phyloP scores from a whole-genome alignment of 163 green algal genomes.

The Scenedesmus sp. region DNA sequence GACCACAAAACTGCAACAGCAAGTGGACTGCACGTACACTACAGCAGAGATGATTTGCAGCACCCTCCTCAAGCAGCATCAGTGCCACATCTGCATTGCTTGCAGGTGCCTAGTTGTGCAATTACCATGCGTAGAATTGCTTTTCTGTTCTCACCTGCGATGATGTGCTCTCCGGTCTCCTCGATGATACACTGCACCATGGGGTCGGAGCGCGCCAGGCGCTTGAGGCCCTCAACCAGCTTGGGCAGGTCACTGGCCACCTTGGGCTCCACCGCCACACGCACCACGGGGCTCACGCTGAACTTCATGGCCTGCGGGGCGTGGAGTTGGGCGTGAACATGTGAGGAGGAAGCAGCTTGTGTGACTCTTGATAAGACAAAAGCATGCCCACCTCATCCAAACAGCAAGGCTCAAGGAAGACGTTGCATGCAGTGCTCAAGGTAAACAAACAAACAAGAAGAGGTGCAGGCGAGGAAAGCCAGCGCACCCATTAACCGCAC shows the following conservation, averaged over 20 bases:
- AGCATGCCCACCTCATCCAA: background rate
- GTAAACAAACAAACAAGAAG: background rate
- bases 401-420: too few species aligned
- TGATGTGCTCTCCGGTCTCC: slow-evolving; percentile 99
- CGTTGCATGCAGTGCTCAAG: background rate
- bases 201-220: slow-evolving; percentile 97
- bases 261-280: slow-evolving; percentile 99
- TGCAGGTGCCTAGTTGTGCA: background rate
- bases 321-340: background rate
- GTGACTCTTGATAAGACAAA: too few species aligned
- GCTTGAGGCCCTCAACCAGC: slow-evolving; percentile 99
- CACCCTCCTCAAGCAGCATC: too few species aligned
- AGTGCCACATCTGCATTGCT: background rate
- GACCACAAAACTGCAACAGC: too few species aligned
- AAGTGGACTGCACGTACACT: too few species aligned
- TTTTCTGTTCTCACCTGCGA: too few species aligned
- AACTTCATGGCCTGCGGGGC: slow-evolving; percentile 97
- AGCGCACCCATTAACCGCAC: slow-evolving; percentile 17
- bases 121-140: background rate
- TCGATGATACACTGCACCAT: slow-evolving; percentile 99
- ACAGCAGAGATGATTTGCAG: too few species aligned
- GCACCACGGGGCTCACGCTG: slow-evolving; percentile 98
- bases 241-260: slow-evolving; percentile 99
- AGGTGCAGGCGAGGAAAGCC: background rate
- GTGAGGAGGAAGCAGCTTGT: background rate